Evolutionary conservation across 2,329 filamentous ascomycete genomes (phyloP), one percentile per base, ranked within the genome.

Genomic region (Colletotrichum sp.): DNA sequence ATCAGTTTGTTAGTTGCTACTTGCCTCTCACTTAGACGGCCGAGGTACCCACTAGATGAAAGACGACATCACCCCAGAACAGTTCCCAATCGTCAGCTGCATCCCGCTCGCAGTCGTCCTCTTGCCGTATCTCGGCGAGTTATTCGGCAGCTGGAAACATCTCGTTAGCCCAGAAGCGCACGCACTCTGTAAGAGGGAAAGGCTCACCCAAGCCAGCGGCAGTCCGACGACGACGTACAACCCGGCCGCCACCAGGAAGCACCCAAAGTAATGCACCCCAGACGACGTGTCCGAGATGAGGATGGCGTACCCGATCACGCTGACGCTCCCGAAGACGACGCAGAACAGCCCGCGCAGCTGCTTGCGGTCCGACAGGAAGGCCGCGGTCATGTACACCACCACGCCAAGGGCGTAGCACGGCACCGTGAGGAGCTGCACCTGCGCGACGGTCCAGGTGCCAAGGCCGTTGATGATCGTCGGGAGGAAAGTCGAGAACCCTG

Each of bases 101-200:
- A 95, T 81, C 0, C 93, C 94, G 2, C 91, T 94, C 0, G 92
- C 93, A 0, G 93, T 94, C 0, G 94, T 94, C 36, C 94, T 87
- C 82, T 96, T 96, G 12, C 94, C 94, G 78, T 95, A 96, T 9
- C 94, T 88, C 2, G 94, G 94, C 18, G 90, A 89, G 75, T 95
- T 96, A 21, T 75, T 75, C 1, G 93, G 90, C 52, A 93, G 79
- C 83, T 85, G 64, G 14, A 14, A 14, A 12, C 13, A 0, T 26
- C 26, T 12, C 32, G 9, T 76, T n/a, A 75, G 73, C 13, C 10
- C 26, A 13, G 5, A 7, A 4, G 9, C n/a, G 8, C 64, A 7
- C 10, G 18, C 16, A 14, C 4, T 30, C 4, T 38, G 3, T 18
- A 8, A 24, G 32, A 18, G 5, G 13, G 48, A 4, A n/a, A 3